A percentile compares a stretch with the other conserved stretches of the same genome.
These are phyloP conservation scores for Yamadazyma scolyti DNA, from an alignment of 805 yeast genomes.

Conservation along the genomic window DNA sequence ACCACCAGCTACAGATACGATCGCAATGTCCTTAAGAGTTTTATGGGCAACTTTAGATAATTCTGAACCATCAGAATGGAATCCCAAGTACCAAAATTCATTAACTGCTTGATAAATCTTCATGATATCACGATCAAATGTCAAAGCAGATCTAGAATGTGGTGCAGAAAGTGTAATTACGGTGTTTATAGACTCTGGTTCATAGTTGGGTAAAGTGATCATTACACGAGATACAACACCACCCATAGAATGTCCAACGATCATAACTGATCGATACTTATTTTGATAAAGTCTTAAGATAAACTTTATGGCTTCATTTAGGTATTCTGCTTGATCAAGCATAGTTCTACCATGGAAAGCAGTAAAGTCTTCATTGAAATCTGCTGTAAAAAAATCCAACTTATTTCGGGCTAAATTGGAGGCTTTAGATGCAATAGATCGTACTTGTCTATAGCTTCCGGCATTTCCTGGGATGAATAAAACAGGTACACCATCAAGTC, in stretches of 20 bases:
- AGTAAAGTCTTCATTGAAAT: constrained; percentile 92
- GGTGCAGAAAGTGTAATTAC: constrained; percentile 87
- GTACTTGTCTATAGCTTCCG: constrained; percentile 84
- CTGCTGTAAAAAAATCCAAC: constrained; percentile 86
- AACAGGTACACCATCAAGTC: constrained; percentile 74
- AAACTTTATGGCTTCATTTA: constrained; percentile 81
- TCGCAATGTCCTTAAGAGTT: constrained; percentile 55
- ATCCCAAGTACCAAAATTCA: constrained; percentile 74
- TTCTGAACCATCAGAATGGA: constrained; percentile 13
- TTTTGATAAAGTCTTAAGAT: constrained; percentile 65
- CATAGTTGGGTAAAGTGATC: constrained; percentile 75
- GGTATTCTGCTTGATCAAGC: constrained; percentile 88
- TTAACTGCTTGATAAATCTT: constrained; percentile 71
- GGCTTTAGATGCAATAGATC: constrained; percentile 87
- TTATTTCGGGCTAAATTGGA: constrained; percentile 50
- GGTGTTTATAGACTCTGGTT: constrained; percentile 70
- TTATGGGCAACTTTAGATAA: constrained; percentile 33
- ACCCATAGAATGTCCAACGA: constrained; percentile 96
- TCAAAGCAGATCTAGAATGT: constrained; percentile 86
- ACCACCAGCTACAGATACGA: constrained; percentile 91
- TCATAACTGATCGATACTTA: constrained; percentile 66
- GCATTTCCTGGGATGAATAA: constrained; percentile 97
- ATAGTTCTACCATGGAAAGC: constrained; percentile 95
- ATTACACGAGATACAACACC: constrained; percentile 89
- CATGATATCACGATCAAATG: constrained; percentile 86